phyloP scores from a whole-genome alignment of 140 eudicot species.

The Oenanthe javanica region DNA sequence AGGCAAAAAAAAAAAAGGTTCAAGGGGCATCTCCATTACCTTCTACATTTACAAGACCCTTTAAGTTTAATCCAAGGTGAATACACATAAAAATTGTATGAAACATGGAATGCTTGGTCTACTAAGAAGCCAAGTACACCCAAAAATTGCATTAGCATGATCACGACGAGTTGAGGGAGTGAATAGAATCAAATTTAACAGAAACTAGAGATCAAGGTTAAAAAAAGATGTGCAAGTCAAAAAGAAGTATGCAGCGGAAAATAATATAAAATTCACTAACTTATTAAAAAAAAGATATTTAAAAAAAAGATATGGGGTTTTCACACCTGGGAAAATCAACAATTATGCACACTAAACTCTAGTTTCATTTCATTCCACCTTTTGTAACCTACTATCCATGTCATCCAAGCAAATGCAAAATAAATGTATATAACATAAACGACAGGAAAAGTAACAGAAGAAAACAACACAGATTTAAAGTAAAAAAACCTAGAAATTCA shows the following conservation, averaged over 20 bases:
- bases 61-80: too few relatives aligned
- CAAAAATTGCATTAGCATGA: too few relatives aligned
- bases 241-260: neutral
- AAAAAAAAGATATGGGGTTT: neutral
- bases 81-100: too few relatives aligned
- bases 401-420: neutral
- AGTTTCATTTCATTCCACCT: neutral
- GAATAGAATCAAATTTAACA: neutral
- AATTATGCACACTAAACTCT: too few relatives aligned
- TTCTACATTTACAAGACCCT: too few relatives aligned
- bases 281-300: too few relatives aligned
- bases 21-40: too few relatives aligned
- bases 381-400: neutral
- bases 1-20: too few relatives aligned
- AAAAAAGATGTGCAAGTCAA: neutral
- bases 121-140: too few relatives aligned
- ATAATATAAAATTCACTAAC: neutral
- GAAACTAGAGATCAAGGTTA: neutral
- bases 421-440: neutral
- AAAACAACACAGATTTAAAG: neutral
- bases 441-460: neutral
- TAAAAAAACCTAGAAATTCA: neutral
- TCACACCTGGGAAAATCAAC: neutral
- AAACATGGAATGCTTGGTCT: too few relatives aligned
- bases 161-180: neutral